A percentile compares a stretch with the other conserved stretches of the same genome.
Conservation (phyloP, 2,329 filamentous ascomycete genomes). For the Colletotrichum magnum region DNA sequence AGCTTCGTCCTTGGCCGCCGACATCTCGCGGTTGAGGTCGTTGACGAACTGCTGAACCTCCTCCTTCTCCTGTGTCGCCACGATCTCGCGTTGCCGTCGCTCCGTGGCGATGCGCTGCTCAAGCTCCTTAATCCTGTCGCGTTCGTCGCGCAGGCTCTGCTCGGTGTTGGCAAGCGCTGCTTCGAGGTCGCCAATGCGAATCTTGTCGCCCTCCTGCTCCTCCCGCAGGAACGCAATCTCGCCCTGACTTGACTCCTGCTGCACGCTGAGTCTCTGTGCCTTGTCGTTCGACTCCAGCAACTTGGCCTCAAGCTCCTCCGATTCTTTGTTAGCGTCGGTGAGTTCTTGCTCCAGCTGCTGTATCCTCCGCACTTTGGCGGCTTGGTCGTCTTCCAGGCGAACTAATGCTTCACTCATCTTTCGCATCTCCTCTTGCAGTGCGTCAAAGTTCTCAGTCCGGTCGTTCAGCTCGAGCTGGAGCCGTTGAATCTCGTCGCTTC, state of each 20-base stretch:
- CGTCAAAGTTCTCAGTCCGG: conserved; percentile 87
- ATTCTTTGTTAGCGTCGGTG: conserved; percentile 85
- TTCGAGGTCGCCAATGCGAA: conserved; percentile 95
- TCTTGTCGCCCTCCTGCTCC: conserved; percentile 97
- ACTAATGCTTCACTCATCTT: conserved; percentile 90
- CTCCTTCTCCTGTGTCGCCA: conserved; percentile 91
- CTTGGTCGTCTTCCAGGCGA: conserved; percentile 89
- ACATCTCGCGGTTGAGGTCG: conserved; percentile 89
- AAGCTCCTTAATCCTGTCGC: conserved; percentile 80
- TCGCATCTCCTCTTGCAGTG: conserved; percentile 94
- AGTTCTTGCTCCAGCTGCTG: conserved; percentile 87
- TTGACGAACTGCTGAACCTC: conserved; percentile 95
- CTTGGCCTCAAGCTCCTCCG: conserved; percentile 87
- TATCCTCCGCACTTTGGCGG: conserved; percentile 83
- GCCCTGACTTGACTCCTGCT: conserved; percentile 91
- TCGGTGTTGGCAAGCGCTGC: conserved; percentile 85
- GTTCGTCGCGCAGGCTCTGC: conserved; percentile 85
- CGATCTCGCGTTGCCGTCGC: conserved; percentile 86
- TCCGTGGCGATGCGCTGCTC: conserved; percentile 84
- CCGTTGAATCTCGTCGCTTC: conserved; percentile 78
- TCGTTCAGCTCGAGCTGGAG: conserved; percentile 81
- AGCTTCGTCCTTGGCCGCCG: conserved; percentile 87
- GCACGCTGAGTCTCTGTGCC: conserved; percentile 87
- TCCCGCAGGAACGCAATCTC: conserved; percentile 96
- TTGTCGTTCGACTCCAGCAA: conserved; percentile 89